A percentile compares a stretch with the other conserved stretches of the same genome.
Evolutionary conservation across 179 eudicot species (phyloP).

Genomic region (Silene noctiflora): DNA sequence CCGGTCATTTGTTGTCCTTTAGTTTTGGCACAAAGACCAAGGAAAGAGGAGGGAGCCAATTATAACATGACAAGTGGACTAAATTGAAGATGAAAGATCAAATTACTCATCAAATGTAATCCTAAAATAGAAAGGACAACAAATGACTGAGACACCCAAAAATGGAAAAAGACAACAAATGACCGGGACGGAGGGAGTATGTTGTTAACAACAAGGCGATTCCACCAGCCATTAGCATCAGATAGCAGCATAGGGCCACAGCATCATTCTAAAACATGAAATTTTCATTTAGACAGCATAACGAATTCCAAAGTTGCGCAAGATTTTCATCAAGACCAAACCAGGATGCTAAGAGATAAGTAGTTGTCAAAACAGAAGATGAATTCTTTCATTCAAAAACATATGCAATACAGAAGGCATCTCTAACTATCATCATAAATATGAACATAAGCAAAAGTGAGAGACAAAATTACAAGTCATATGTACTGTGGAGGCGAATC

Average conservation of each 20-base stretch:
- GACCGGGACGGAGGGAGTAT: too few species aligned
- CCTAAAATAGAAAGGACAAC: too few species aligned
- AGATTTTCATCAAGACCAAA: neutral
- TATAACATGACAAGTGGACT: too few species aligned
- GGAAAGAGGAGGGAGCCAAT: too few species aligned
- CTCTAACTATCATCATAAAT: neutral
- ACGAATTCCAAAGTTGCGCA: neutral
- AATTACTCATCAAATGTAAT: too few species aligned
- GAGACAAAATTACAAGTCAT: slow-evolving; percentile 26
- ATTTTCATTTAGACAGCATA: neutral
- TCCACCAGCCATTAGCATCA: neutral
- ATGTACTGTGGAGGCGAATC: slow-evolving; percentile 66
- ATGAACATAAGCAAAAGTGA: slow-evolving; percentile 8
- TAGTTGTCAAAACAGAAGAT: neutral
- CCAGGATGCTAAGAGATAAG: neutral
- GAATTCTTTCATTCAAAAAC: neutral
- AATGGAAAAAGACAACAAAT: too few species aligned
- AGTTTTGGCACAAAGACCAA: too few species aligned
- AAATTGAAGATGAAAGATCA: too few species aligned
- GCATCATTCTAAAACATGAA: neutral
- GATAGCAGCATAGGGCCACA: neutral
- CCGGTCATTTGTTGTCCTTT: too few species aligned
- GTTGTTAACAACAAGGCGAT: neutral
- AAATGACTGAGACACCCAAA: too few species aligned
- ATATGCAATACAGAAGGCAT: neutral